Percentiles rank a stretch among this genome's conserved stretches.
These are phyloP conservation scores for Houttuynia cordata DNA, from an alignment of 164 flowering plant genomes.

Conservation along the genomic window DNA sequence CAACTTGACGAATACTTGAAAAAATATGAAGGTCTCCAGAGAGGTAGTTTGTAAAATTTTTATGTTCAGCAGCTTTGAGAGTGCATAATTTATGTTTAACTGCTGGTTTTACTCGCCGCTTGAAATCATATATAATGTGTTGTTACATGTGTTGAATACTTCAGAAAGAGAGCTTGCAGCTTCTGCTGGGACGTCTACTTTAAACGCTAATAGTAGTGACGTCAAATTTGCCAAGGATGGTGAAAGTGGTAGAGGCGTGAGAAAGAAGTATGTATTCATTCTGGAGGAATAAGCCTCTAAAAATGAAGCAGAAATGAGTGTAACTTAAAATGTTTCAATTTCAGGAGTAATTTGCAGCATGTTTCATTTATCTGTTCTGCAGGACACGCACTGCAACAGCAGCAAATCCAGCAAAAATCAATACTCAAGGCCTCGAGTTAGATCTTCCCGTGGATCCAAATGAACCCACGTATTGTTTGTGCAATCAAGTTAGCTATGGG, in stretches of 20 bases:
- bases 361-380: slow-evolving; percentile 10
- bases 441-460: slow-evolving; percentile 98
- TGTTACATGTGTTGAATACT: neutral
- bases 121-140: neutral
- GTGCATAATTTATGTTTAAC: neutral
- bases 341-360: neutral
- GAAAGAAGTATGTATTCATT: slow-evolving; percentile 56
- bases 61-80: neutral
- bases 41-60: slow-evolving; percentile 38
- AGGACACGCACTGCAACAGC: slow-evolving; percentile 53
- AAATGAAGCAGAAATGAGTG: no score
- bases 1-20: slow-evolving; percentile 83
- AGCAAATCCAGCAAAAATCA: slow-evolving; percentile 16
- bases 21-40: slow-evolving; percentile 67
- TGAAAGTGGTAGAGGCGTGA: slow-evolving; percentile 53
- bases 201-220: slow-evolving; percentile 18
- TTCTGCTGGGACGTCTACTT: slow-evolving; percentile 24
- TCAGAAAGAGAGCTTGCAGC: slow-evolving; percentile 39
- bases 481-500: slow-evolving; percentile 97
- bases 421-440: slow-evolving; percentile 58
- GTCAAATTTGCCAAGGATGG: slow-evolving; percentile 43
- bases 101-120: neutral
- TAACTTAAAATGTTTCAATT: no score
- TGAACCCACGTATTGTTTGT: slow-evolving; percentile 91
- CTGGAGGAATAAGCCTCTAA: no score